Evolutionary conservation across 2,329 filamentous ascomycete species (phyloP), one percentile per base, ranked within the genome.

Genomic region (Fusarium secorum): DNA sequence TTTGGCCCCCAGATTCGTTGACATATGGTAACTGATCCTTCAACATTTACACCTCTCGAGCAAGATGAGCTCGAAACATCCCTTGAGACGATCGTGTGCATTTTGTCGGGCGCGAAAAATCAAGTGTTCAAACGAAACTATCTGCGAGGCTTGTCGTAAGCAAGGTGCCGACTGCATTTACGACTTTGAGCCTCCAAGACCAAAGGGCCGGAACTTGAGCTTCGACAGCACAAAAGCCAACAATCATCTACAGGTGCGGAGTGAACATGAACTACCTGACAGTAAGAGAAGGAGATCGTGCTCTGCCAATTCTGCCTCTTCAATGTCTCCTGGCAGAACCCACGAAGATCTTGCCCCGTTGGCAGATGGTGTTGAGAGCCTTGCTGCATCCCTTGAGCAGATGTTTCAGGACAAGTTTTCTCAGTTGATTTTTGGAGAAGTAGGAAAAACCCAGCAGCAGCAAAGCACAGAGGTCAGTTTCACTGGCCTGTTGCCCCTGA

Each of bases 21-120:
- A 33, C 53, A 45, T 32, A 72, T 72, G 65, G 45, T 61, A 38
- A 54, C 41, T 36, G 55, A 42, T 45, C 33, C 36, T 55, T 32
- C 39, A 39, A 35, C 38, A 48, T 30, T 53, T 35, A 44, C 32
- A 52, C 57, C 42, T 28, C 28, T 44, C 45, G 41, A 62, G 60
- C 61, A 74, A 52, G 44, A 79, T 79, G 78, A 60, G 74, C 36
- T 72, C 77, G 18, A 79, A 79, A 59, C 78, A 80, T 39, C 77
- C 79, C 3, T 60, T 80, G 24, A 77, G 79, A 51, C 74, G 78
- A 30, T 81, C 79, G 3, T 81, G 79, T 68, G 76, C 78, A 57
- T 81, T 81, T 56, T 81, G 79, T 68, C 77, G 79, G n/a, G 78
- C 79, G 30, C 74, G 79, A 20, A 81, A 81, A 71, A 81, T 81